A percentile compares a stretch with the other conserved stretches of the same genome.
phyloP scores from a whole-genome alignment of 257 asterid species.

The Lantana camara region DNA sequence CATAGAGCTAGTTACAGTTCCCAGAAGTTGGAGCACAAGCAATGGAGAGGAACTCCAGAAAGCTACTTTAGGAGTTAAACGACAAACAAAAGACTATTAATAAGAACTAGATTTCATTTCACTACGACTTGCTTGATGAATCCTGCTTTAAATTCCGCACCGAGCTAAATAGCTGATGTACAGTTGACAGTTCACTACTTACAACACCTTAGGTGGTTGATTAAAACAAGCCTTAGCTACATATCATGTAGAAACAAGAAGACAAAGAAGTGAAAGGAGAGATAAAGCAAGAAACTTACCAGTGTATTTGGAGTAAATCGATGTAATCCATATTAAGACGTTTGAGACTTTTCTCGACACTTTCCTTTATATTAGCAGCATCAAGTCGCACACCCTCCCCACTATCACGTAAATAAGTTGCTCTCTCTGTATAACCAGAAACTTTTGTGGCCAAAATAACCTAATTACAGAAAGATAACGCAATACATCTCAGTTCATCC shows the following conservation, averaged over 20 bases:
- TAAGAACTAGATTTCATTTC: not conserved
- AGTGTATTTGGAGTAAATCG: conserved; percentile 93
- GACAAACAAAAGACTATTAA: not conserved
- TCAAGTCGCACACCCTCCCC: conserved; percentile 67
- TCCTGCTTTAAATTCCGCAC: conserved; percentile 1
- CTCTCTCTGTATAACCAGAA: conserved; percentile 73
- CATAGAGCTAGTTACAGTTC: too few relatives aligned
- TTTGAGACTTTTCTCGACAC: conserved; percentile 92
- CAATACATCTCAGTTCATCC: conserved; percentile 5
- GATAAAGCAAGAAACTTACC: conserved; percentile 47
- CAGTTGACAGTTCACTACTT: conserved; percentile 4
- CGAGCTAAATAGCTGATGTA: conserved; percentile 14
- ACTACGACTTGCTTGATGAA: conserved; percentile 14
- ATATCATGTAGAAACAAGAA: not conserved
- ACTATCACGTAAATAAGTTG: conserved; percentile 65
- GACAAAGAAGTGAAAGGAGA: conserved; percentile 7
- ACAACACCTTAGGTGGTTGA: conserved; percentile 6
- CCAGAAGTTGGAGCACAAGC: too few relatives aligned
- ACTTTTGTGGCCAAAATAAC: conserved; percentile 94
- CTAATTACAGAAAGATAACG: conserved; percentile 35
- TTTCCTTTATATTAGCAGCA: conserved; percentile 89
- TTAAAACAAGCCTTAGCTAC: not conserved
- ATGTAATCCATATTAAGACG: conserved; percentile 92
- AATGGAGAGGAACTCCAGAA: conserved; percentile 4
- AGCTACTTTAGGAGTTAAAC: not conserved